Evolutionary conservation across 805 yeast species (phyloP), one percentile per base, ranked within the genome.

Genomic region (Phaffomyces antillensis): DNA sequence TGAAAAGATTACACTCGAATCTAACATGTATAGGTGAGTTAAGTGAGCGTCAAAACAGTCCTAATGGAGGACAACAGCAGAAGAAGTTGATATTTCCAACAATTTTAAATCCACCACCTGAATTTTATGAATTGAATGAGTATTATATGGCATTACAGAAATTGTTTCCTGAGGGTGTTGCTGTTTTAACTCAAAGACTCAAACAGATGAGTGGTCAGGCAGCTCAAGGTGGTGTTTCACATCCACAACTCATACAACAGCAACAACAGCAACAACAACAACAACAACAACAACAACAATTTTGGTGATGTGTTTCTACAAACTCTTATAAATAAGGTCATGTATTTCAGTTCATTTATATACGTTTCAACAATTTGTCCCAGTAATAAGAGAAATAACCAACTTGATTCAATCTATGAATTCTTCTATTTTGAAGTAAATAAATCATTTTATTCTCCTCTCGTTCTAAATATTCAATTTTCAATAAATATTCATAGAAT

Each of bases 21-120:
- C 40, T 59, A 8, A 56, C 61, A 2, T 59, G 63, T 40, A 59
- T 59, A 34, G 63, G 62, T 0, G 63, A 59, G 28, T 40, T 59
- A 1, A 49, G 55, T 8, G 63, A 59, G 26, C 57, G 49, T 34
- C 54, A 53, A 26, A 55, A 51, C 38, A 52, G 41, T 10, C 40
- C 47, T 4, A 20, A 20, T 20, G 34, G 38, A 5, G 25, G 36
- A 38, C 43, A 36, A 28, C 38, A 38, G 26, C 43, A 39, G 33
- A 44, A 44, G 16, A 52, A 52, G 33, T 36, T 45, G 2, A 48
- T 56, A n/a, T 59, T 48, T 30, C 62, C 62, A 4, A 41, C 42
- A 17, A 56, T 59, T 3, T 32, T 59, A 43, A 45, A 49, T 12
- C 56, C 61, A 4, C 61, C 61, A 7, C 57, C 54, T 9, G 61